phyloP scores from a whole-genome alignment of 495 filamentous ascomycete species.

The Lasiosphaeria ovina region DNA sequence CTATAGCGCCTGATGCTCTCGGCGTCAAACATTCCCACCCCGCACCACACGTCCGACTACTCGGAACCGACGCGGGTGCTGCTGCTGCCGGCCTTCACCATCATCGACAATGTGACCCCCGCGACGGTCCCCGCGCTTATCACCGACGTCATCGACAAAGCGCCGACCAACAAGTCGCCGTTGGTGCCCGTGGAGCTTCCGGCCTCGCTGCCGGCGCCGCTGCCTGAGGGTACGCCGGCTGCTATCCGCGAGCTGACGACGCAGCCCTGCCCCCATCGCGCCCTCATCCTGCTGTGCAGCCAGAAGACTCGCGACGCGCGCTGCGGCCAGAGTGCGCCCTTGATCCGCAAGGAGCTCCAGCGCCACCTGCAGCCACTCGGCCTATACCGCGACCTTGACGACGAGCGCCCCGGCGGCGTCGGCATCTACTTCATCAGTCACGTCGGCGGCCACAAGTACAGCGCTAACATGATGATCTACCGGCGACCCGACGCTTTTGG shows the following conservation, averaged over 20 bases:
- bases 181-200: slow-evolving; percentile 46
- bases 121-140: slow-evolving; percentile 71
- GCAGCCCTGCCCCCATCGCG: slow-evolving; percentile 73
- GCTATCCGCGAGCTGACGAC: slow-evolving; percentile 53
- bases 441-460: slow-evolving; percentile 92
- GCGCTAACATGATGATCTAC: slow-evolving; percentile 90
- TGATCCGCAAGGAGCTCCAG: slow-evolving; percentile 83
- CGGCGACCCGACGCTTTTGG: slow-evolving; percentile 63
- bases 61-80: slow-evolving; percentile 74
- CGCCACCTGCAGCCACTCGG: slow-evolving; percentile 82
- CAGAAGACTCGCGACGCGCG: slow-evolving; percentile 90
- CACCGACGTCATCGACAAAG: slow-evolving; percentile 63
- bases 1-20: slow-evolving; percentile 83
- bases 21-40: slow-evolving; percentile 87
- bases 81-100: slow-evolving; percentile 81
- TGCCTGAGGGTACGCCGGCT: slow-evolving; percentile 31
- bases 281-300: slow-evolving; percentile 88
- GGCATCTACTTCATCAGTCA: slow-evolving; percentile 96
- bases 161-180: slow-evolving; percentile 73
- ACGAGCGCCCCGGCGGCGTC: slow-evolving; percentile 83
- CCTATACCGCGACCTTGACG: slow-evolving; percentile 81
- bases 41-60: slow-evolving; percentile 55
- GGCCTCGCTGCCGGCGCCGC: slow-evolving; percentile 54
- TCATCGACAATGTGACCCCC: slow-evolving; percentile 85
- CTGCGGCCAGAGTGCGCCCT: slow-evolving; percentile 87